A percentile compares a stretch with the other conserved stretches of the same genome.
Evolutionary conservation across 1,284 basidiomycete species (phyloP).

Genomic region (Microstroma glucosiphilum): DNA sequence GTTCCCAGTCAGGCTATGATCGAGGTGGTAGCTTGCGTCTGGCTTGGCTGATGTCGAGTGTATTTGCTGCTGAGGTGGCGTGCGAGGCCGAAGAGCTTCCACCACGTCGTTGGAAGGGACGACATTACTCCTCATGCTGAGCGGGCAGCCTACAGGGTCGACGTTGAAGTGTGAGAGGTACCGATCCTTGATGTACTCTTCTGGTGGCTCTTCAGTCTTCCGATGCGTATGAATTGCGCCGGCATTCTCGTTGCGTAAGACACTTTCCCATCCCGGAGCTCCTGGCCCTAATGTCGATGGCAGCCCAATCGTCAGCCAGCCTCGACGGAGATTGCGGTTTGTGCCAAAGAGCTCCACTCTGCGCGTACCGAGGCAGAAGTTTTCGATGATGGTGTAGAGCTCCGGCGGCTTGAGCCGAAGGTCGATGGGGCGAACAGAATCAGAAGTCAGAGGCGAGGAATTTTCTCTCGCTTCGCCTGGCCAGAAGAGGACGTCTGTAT

Average conservation of each 20-base stretch:
- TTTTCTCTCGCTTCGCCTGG: background rate
- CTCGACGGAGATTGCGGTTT: conserved; percentile 66
- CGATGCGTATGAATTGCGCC: conserved; percentile 6
- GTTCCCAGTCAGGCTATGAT: no score
- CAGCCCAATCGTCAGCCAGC: conserved; percentile 80
- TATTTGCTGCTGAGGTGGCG: conserved; percentile 18
- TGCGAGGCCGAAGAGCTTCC: conserved; percentile 40
- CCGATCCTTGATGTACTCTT: conserved; percentile 22
- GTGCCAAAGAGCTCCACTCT: conserved; percentile 84
- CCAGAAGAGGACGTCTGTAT: conserved; percentile 96
- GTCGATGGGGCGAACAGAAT: conserved; percentile 53
- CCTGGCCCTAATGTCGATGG: conserved; percentile 32
- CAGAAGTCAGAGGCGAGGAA: background rate
- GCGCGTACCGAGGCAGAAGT: conserved; percentile 89
- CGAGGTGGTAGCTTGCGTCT: background rate
- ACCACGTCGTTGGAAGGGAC: conserved; percentile 33
- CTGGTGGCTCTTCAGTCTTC: conserved; percentile 7
- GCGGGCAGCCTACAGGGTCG: conserved; percentile 36
- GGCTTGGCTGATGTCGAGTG: background rate
- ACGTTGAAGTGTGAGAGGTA: conserved; percentile 37
- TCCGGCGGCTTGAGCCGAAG: conserved; percentile 83
- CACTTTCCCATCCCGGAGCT: conserved; percentile 17
- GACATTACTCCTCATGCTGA: conserved; percentile 34
- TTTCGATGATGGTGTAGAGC: conserved; percentile 90
- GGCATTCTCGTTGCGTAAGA: background rate